Conservation (phyloP, 345 rosid genomes). For the Tarenaya hassleriana region DNA sequence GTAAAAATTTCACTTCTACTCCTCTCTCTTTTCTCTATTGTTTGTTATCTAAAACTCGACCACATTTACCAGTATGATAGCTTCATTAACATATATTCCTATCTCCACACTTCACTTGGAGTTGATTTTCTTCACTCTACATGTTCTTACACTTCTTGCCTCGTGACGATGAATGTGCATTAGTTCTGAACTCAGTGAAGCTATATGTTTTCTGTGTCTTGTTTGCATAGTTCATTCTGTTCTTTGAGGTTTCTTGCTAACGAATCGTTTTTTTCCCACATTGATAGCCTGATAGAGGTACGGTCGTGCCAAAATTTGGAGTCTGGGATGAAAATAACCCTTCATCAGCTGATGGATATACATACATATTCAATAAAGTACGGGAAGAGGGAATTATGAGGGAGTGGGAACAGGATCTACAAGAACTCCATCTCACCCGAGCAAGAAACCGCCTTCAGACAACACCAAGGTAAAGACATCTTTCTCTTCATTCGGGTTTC, state of each 20-base stretch:
- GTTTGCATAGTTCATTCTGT: no score
- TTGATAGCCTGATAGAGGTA: constrained; percentile 54
- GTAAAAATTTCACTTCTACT: constrained; percentile 37
- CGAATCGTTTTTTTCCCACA: not conserved
- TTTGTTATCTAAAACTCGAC: no score
- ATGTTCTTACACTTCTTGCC: no score
- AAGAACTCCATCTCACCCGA: constrained; percentile 32
- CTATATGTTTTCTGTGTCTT: no score
- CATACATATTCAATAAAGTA: constrained; percentile 80
- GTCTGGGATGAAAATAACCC: constrained; percentile 90
- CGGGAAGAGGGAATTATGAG: constrained; percentile 57
- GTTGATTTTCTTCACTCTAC: no score
- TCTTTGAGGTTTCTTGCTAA: constrained; percentile 8
- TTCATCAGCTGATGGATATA: constrained; percentile 74
- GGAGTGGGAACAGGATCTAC: constrained; percentile 45
- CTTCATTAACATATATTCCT: no score
- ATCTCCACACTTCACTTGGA: no score
- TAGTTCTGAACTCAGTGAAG: no score
- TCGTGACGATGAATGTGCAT: no score
- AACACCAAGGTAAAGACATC: constrained; percentile 42
- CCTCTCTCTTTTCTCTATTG: not conserved
- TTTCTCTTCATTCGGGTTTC: not conserved
- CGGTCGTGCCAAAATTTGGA: constrained; percentile 87
- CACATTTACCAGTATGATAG: no score
- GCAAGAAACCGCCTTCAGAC: constrained; percentile 20